These are phyloP conservation scores for Fusarium redolens DNA, from an alignment of 2,329 filamentous ascomycete genomes.

Conservation along the genomic window DNA sequence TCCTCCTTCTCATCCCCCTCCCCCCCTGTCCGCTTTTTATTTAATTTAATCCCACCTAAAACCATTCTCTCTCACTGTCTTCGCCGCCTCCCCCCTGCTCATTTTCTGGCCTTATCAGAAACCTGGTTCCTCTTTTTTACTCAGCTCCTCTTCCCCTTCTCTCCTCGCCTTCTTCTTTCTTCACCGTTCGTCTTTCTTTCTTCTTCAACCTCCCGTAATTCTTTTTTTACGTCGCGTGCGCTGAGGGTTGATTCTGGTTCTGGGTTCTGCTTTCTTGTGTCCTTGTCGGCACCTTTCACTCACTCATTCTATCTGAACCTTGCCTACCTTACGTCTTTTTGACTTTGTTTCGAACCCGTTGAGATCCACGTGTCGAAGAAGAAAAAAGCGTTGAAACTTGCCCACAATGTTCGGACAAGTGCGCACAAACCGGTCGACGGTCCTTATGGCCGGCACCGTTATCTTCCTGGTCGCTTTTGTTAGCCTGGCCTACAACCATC, in stretches of 20 bases:
- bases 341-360: slow-evolving; percentile 2
- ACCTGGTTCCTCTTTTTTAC: slow-evolving; percentile 32
- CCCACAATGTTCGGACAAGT: slow-evolving; percentile 48
- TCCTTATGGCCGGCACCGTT: slow-evolving; percentile 46
- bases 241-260: slow-evolving; percentile 32
- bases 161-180: slow-evolving; percentile 14
- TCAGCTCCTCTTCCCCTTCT: slow-evolving; percentile 6
- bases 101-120: slow-evolving; percentile 33
- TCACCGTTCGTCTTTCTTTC: slow-evolving; percentile 34
- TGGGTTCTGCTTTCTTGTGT: slow-evolving; percentile 25
- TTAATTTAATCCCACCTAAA: slow-evolving; percentile 33
- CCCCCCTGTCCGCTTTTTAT: slow-evolving; percentile 32
- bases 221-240: slow-evolving; percentile 25
- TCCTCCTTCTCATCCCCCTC: not conserved
- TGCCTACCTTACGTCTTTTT: not conserved
- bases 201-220: slow-evolving; percentile 20
- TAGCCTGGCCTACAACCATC: slow-evolving; percentile 49
- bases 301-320: slow-evolving; percentile 13
- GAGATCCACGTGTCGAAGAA: not conserved
- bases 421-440: slow-evolving; percentile 47
- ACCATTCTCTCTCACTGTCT: not conserved
- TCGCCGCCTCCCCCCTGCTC: not conserved
- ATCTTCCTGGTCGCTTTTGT: slow-evolving; percentile 49
- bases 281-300: slow-evolving; percentile 36
- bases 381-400: slow-evolving; percentile 34